phyloP scores from a whole-genome alignment of 1,139 yeast species.

The Magnusiomyces paraingens region DNA sequence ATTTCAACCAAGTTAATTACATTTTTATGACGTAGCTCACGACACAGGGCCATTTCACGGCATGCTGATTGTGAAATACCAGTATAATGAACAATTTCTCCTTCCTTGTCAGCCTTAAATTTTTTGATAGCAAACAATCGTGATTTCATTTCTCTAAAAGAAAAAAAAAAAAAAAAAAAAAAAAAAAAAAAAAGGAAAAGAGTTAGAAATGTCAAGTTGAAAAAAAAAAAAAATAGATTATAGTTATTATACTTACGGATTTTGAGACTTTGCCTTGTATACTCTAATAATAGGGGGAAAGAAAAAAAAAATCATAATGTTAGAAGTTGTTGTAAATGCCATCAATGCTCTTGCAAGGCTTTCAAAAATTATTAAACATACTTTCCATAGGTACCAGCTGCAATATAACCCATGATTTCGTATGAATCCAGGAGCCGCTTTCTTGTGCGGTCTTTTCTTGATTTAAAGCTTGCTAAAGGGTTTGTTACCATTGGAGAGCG shows the following conservation, averaged over 20 bases:
- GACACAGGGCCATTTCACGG: conserved; percentile 90
- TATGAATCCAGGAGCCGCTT: conserved; percentile 73
- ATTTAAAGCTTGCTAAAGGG: conserved; percentile 34
- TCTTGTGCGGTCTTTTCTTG: conserved; percentile 61
- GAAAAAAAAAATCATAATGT: background rate
- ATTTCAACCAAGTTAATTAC: conserved; percentile 76
- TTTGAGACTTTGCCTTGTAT: conserved; percentile 65
- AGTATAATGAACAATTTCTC: conserved; percentile 81
- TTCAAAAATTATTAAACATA: conserved; percentile 11
- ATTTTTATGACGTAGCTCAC: conserved; percentile 77
- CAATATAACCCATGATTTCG: conserved; percentile 88
- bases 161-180: background rate
- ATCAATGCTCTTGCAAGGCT: background rate
- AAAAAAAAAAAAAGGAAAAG: background rate
- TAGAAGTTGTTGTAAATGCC: background rate
- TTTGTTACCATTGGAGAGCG: conserved; percentile 23
- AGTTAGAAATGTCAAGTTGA: too few relatives aligned
- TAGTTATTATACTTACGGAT: conserved; percentile 12
- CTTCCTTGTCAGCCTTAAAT: conserved; percentile 90
- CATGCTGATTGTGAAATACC: conserved; percentile 97
- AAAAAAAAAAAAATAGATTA: background rate
- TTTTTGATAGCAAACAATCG: conserved; percentile 72
- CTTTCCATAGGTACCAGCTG: conserved; percentile 93
- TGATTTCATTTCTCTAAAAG: conserved; percentile 3
- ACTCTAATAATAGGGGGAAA: conserved; percentile 44